Conservation (phyloP, 1,284 basidiomycete species). For the Leccinum brunneo-olivaceum region DNA sequence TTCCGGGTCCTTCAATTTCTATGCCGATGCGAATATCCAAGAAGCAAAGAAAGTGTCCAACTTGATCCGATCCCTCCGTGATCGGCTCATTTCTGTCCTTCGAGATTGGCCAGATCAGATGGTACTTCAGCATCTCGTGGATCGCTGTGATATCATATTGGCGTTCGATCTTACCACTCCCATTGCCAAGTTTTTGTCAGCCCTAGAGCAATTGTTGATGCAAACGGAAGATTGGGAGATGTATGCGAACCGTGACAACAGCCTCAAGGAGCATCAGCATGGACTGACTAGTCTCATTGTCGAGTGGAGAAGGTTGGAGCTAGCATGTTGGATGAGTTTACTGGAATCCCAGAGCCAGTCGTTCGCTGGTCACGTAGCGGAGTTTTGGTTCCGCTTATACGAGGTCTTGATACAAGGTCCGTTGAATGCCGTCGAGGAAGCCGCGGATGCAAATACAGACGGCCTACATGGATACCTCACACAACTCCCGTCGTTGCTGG, state of each 20-base stretch:
- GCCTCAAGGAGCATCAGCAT: conserved; percentile 64
- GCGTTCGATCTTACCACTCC: conserved; percentile 64
- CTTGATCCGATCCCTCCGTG: conserved; percentile 47
- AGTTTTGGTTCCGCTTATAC: conserved; percentile 93
- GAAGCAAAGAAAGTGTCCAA: conserved; percentile 61
- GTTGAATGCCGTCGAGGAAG: conserved; percentile 40
- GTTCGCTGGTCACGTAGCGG: conserved; percentile 60
- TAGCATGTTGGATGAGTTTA: conserved; percentile 82
- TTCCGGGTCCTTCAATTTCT: conserved; percentile 62
- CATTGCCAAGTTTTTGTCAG: conserved; percentile 78
- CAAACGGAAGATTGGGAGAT: conserved; percentile 97
- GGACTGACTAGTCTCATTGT: conserved; percentile 74
- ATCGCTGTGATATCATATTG: conserved; percentile 70
- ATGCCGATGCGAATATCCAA: conserved; percentile 64
- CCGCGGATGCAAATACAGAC: conserved; percentile 28
- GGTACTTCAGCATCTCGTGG: conserved; percentile 82
- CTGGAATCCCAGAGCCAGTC: conserved; percentile 64
- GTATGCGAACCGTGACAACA: conserved; percentile 85
- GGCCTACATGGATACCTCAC: conserved; percentile 52
- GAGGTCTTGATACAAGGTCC: conserved; percentile 71
- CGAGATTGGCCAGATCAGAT: conserved; percentile 96
- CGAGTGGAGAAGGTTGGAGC: conserved; percentile 85
- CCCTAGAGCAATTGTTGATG: conserved; percentile 79
- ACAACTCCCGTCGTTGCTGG: conserved; percentile 72
- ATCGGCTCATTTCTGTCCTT: conserved; percentile 54